Conservation (phyloP, 1,284 basidiomycete species). For the Puccinia horiana region DNA sequence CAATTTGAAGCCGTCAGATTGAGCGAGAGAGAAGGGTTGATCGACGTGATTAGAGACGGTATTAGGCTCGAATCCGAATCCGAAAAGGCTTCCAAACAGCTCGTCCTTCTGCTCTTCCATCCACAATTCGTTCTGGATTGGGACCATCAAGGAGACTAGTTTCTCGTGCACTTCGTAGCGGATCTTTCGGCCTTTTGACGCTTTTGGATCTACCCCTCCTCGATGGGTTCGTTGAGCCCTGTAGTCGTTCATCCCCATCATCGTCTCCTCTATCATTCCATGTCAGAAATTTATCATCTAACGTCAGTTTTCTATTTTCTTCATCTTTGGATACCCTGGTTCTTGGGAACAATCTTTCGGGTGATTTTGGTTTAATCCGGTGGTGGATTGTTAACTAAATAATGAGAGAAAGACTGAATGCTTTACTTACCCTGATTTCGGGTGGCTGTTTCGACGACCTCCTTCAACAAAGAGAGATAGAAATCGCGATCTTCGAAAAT, state of each 20-base stretch:
- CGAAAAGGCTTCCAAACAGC: constrained; percentile 79
- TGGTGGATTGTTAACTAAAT: too few species aligned
- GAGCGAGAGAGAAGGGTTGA: background rate
- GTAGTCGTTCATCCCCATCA: constrained; percentile 50
- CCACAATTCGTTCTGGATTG: constrained; percentile 71
- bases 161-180: constrained; percentile 90
- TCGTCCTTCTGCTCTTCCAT: constrained; percentile 92
- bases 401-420: background rate
- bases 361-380: too few species aligned
- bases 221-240: constrained; percentile 66
- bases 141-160: constrained; percentile 89
- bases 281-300: constrained; percentile 39
- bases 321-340: background rate
- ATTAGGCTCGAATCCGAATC: constrained; percentile 56
- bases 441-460: constrained; percentile 72
- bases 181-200: constrained; percentile 85
- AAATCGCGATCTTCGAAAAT: constrained; percentile 84
- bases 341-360: background rate
- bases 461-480: constrained; percentile 82
- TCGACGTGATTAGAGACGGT: background rate
- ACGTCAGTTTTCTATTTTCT: background rate
- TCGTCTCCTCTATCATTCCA: constrained; percentile 51
- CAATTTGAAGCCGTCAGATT: background rate
- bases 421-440: constrained; percentile 52
- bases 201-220: constrained; percentile 81